These are phyloP conservation scores for Calocybe gangraenosa DNA, from an alignment of 768 basidiomycete genomes.

Conservation along the genomic window DNA sequence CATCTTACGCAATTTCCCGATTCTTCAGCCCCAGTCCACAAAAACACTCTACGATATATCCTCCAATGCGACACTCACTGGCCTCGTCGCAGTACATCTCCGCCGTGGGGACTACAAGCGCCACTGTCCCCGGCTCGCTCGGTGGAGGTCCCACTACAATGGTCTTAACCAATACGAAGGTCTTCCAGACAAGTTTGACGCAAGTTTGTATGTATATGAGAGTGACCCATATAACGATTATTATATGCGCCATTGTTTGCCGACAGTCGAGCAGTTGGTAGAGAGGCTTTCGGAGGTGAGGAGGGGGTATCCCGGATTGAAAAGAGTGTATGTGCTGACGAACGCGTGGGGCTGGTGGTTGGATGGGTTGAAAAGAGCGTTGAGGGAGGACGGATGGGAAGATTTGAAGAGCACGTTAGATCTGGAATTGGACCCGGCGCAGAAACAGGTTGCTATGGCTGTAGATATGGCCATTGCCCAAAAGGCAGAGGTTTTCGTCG, in stretches of 20 bases:
- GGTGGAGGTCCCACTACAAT: slow-evolving; percentile 41
- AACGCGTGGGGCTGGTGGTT: slow-evolving; percentile 47
- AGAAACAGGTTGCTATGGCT: slow-evolving; percentile 44
- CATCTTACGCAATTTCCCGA: slow-evolving; percentile 43
- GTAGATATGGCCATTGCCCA: slow-evolving; percentile 61
- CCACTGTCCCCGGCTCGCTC: slow-evolving; percentile 48
- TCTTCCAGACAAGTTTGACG: slow-evolving; percentile 38
- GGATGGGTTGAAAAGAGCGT: slow-evolving; percentile 28
- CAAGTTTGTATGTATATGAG: slow-evolving; percentile 15
- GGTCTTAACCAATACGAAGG: slow-evolving; percentile 44
- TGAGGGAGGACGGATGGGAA: slow-evolving; percentile 47
- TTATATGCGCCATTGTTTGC: slow-evolving; percentile 34
- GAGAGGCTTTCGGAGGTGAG: slow-evolving; percentile 27
- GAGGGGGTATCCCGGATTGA: slow-evolving; percentile 21
- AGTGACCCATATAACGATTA: slow-evolving; percentile 21
- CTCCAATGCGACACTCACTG: slow-evolving; percentile 26
- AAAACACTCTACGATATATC: slow-evolving; percentile 16
- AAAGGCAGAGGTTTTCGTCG: slow-evolving; percentile 54
- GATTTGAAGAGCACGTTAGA: slow-evolving; percentile 40
- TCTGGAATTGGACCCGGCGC: slow-evolving; percentile 37
- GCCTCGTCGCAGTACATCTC: slow-evolving; percentile 51
- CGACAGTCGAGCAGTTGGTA: slow-evolving; percentile 34
- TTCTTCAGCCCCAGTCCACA: slow-evolving; percentile 31
- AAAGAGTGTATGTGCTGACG: slow-evolving; percentile 35
- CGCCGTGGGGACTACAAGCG: slow-evolving; percentile 54